Conservation (phyloP, 495 filamentous ascomycete genomes). For the Aspergillus asperescens region DNA sequence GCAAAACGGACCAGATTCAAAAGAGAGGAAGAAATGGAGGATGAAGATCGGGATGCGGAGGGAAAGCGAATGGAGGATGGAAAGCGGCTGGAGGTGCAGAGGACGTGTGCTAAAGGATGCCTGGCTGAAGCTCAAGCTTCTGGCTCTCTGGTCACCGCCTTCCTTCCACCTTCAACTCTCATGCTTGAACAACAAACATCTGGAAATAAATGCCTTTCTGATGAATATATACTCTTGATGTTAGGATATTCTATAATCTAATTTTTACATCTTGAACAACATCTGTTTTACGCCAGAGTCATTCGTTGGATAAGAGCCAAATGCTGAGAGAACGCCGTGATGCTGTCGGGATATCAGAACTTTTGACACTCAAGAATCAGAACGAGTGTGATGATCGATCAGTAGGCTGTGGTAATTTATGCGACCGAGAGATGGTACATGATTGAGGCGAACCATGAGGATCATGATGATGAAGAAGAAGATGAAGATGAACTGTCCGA, state of each 20-base stretch:
- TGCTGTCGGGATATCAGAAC: background rate
- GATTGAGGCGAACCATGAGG: too few species aligned
- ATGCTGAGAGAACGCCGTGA: constrained; percentile 1
- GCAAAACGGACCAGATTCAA: background rate
- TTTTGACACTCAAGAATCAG: background rate
- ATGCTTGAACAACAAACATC: background rate
- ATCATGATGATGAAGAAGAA: constrained; percentile 8
- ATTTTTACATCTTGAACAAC: background rate
- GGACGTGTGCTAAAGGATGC: constrained; percentile 43
- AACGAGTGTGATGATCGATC: constrained; percentile 17
- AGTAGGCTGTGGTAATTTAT: background rate
- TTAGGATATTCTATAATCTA: background rate
- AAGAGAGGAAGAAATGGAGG: constrained; percentile 4
- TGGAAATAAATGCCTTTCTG: background rate
- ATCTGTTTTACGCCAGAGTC: background rate
- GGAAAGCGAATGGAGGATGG: constrained; percentile 15
- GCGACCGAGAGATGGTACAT: background rate
- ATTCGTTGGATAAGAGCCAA: background rate
- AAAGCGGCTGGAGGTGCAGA: constrained; percentile 26
- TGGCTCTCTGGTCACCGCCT: constrained; percentile 25
- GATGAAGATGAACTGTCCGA: constrained; percentile 16
- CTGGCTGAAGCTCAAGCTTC: constrained; percentile 44
- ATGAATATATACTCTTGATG: background rate
- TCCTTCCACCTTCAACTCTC: constrained; percentile 1
- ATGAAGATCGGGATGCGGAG: constrained; percentile 15